phyloP scores from a whole-genome alignment of 306 rosid genomes.

The Rosa lucieae region DNA sequence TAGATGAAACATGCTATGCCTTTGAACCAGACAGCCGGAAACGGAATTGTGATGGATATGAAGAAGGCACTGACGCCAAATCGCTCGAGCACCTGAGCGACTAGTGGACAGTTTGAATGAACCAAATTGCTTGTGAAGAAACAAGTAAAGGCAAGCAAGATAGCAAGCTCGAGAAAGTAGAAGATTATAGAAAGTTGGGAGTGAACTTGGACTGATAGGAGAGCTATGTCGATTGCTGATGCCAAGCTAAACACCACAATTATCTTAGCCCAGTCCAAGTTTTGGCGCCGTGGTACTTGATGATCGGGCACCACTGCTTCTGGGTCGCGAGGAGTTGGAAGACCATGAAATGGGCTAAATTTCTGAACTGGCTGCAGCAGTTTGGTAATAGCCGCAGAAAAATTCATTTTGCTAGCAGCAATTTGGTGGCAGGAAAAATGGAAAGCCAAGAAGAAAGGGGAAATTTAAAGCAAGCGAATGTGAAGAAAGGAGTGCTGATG shows the following conservation, averaged over 20 bases:
- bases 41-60: constrained; percentile 3
- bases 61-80: constrained; percentile 6
- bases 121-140: not conserved
- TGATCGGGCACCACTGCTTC: not conserved
- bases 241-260: constrained; percentile 3
- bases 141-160: constrained; percentile 18
- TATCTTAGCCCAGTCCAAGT: constrained; percentile 5
- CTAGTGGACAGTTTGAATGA: not conserved
- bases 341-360: not conserved
- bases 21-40: not conserved
- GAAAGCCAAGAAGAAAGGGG: too few species aligned
- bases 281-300: not conserved
- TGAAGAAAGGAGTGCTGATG: too few species aligned
- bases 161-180: not conserved
- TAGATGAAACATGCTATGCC: not conserved
- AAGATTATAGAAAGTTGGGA: not conserved
- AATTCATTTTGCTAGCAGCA: too few species aligned
- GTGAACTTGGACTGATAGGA: not conserved
- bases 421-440: too few species aligned
- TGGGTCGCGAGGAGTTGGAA: not conserved
- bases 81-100: not conserved
- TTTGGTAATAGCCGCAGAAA: not conserved
- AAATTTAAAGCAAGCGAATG: too few species aligned
- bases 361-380: not conserved
- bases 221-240: not conserved